Percentiles rank a stretch among this genome's conserved stretches.
Conservation (phyloP, 768 basidiomycete species). For the Cystobasidium ongulense region DNA sequence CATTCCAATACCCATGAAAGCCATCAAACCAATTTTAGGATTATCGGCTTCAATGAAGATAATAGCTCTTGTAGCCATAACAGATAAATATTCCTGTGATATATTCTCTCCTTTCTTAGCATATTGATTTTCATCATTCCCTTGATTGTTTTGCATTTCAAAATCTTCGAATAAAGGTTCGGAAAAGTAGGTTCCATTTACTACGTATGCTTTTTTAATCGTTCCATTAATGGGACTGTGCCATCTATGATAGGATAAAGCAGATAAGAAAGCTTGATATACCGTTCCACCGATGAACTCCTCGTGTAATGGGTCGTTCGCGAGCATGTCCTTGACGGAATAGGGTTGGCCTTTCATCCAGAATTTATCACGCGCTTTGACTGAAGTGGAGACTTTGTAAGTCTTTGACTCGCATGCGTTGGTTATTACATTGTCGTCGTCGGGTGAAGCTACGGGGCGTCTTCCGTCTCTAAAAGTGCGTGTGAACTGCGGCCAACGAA, state of each 20-base stretch:
- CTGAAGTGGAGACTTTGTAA: constrained; percentile 48
- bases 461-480: constrained; percentile 47
- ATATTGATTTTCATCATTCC: too few species aligned
- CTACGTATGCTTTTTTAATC: constrained; percentile 50
- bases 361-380: constrained; percentile 51
- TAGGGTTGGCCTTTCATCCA: constrained; percentile 61
- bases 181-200: constrained; percentile 45
- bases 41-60: constrained; percentile 56
- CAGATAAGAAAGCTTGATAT: constrained; percentile 56
- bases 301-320: constrained; percentile 47
- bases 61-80: constrained; percentile 52
- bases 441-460: constrained; percentile 48
- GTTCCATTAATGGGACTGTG: constrained; percentile 54
- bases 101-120: constrained; percentile 34
- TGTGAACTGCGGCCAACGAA: constrained; percentile 48
- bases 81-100: constrained; percentile 45
- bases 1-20: constrained; percentile 57
- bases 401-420: constrained; percentile 55
- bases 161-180: constrained; percentile 47
- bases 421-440: constrained; percentile 48
- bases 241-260: constrained; percentile 59
- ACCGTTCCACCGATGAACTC: constrained; percentile 52
- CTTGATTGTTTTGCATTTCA: constrained; percentile 44
- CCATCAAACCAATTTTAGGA: constrained; percentile 54
- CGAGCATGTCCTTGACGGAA: constrained; percentile 55